Conservation (phyloP, 1,284 basidiomycete genomes). For the Xerocomus nothofagi region DNA sequence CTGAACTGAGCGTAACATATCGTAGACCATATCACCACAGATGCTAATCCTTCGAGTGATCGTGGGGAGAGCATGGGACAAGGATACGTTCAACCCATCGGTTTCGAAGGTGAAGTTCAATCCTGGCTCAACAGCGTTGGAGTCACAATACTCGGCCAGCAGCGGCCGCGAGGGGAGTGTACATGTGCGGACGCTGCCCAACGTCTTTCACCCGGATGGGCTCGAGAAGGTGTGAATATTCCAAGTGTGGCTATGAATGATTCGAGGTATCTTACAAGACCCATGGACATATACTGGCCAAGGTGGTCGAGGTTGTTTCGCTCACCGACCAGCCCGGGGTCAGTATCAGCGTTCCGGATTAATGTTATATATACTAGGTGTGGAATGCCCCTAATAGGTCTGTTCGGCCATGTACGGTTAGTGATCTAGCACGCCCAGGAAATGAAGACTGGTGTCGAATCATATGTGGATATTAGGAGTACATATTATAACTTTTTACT, state of each 20-base stretch:
- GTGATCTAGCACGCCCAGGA: too few species aligned
- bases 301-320: too few species aligned
- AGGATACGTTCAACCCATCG: neutral
- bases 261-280: too few species aligned
- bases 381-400: too few species aligned
- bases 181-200: conserved; percentile 6
- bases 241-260: neutral
- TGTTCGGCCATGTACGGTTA: too few species aligned
- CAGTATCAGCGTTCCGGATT: too few species aligned
- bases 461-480: too few species aligned
- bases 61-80: conserved; percentile 13
- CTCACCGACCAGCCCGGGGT: too few species aligned
- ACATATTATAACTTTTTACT: too few species aligned
- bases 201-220: neutral
- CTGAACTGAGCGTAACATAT: neutral
- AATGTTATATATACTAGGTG: too few species aligned
- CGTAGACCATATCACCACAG: conserved; percentile 33
- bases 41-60: conserved; percentile 29
- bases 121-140: neutral
- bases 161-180: neutral
- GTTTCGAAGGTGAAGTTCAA: conserved; percentile 12
- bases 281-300: too few species aligned
- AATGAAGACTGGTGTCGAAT: too few species aligned
- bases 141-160: neutral
- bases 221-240: neutral